phyloP scores from a whole-genome alignment of 768 basidiomycete species.

The Rhodotorula babjevae region DNA sequence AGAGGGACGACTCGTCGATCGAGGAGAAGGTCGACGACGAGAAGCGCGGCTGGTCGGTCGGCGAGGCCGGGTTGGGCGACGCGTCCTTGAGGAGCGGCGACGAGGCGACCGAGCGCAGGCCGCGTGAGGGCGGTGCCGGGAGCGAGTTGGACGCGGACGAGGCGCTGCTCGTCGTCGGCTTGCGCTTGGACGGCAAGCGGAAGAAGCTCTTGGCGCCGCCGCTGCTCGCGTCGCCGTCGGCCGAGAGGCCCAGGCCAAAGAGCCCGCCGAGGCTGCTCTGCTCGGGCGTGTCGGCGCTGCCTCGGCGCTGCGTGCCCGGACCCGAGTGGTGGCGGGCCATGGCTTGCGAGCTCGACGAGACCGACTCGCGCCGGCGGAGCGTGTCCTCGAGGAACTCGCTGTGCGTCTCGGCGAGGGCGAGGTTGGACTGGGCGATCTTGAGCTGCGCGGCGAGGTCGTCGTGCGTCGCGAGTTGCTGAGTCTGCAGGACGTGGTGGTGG shows the following conservation, averaged over 20 bases:
- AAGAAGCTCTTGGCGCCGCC: conserved; percentile 25
- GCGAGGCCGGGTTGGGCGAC: neutral
- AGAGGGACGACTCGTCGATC: neutral
- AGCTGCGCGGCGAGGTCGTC: conserved; percentile 36
- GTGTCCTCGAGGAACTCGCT: conserved; percentile 39
- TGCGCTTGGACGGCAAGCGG: conserved; percentile 20
- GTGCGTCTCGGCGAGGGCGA: conserved; percentile 34
- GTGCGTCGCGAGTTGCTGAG: conserved; percentile 30
- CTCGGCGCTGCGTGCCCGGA: neutral
- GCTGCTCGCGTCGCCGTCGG: neutral
- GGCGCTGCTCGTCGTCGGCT: conserved; percentile 3
- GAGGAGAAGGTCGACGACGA: neutral
- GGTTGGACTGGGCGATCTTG: conserved; percentile 39
- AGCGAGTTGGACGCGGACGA: neutral
- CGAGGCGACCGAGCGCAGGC: conserved; percentile 20
- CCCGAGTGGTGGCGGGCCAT: conserved; percentile 5
- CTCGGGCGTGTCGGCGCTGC: conserved; percentile 4
- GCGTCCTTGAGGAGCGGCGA: conserved; percentile 21
- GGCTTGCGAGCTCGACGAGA: neutral
- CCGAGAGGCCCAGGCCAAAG: neutral
- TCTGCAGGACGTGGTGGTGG: neutral
- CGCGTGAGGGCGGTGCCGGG: neutral
- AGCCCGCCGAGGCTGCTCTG: neutral
- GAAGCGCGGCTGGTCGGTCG: conserved; percentile 1
- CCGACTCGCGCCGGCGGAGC: conserved; percentile 19